Evolutionary conservation across 805 yeast genomes (phyloP), one percentile per base, ranked within the genome.

Genomic region (Candida mattraensis): DNA sequence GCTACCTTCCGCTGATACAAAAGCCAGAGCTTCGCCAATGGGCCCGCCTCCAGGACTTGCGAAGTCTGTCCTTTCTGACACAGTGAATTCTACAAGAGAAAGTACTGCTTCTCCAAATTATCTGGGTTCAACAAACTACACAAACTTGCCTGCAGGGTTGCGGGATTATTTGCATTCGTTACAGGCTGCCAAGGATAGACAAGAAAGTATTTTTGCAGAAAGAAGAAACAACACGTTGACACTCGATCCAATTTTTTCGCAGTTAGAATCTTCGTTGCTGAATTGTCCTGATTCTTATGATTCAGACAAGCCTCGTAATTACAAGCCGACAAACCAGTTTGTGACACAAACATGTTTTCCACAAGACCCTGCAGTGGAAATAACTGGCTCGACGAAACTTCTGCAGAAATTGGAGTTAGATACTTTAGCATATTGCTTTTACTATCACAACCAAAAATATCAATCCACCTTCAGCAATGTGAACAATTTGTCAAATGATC

Each of bases 261-360:
- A 76, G 48, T 67, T 91, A 47, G 94, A 87, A 56, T 74, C 83
- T 1, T 88, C 97, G 3, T 68, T 87, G 40, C 67, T 86, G 48
- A 84, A 85, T 52, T 87, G 97, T 58, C 98, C 99, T 0, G 98
- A 93, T 62, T 86, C 98, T 1, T 74, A 80, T 40, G 95, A 91
- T 57, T 82, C 95, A 2, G 97, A 91, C 52, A 76, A 70, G 49
- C 95, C 97, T 12, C 75, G 82, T 42, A 59, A 56, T 26, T 80
- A 87, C 57, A 76, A 74, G 31, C 91, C 97, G 5, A 72, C 75
- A 15, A 78, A 80, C 48, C 94, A 94, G 35, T 94, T 84, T 55
- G 95, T 96, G 18, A 87, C 95, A 6, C 86, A 93, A 24, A 76
- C 84, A 15, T 86, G 82, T 61, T 93, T 87, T 63, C 99, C 99